These are phyloP conservation scores for Fistulinella staudtii DNA, from an alignment of 1,284 basidiomycete species.

Conservation along the genomic window DNA sequence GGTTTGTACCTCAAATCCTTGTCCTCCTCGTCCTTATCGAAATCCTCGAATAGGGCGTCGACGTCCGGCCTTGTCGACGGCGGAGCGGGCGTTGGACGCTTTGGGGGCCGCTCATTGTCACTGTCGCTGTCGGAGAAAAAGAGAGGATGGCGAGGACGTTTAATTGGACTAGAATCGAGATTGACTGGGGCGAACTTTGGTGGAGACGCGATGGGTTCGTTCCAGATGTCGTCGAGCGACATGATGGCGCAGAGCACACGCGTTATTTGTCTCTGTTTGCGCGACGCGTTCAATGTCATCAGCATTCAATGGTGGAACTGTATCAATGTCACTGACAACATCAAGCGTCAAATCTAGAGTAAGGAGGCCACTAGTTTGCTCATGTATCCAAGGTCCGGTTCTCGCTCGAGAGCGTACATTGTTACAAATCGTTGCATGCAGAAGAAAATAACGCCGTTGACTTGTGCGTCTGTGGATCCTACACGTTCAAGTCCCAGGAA, in stretches of 20 bases:
- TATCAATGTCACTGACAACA: too few relatives aligned
- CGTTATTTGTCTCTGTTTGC: constrained; percentile 29
- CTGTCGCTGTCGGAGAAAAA: constrained; percentile 53
- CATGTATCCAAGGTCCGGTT: too few relatives aligned
- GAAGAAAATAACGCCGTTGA: too few relatives aligned
- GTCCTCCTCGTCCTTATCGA: constrained; percentile 43
- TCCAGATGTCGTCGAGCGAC: constrained; percentile 45
- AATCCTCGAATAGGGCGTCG: constrained; percentile 59
- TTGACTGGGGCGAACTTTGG: constrained; percentile 1
- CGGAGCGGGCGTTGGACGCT: constrained; percentile 17
- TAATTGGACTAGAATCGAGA: constrained; percentile 20
- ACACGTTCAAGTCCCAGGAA: too few relatives aligned
- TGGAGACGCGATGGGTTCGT: constrained; percentile 34
- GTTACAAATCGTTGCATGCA: too few relatives aligned
- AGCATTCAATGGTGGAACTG: too few relatives aligned
- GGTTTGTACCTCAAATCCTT: constrained; percentile 37
- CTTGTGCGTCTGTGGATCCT: too few relatives aligned
- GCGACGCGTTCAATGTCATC: too few relatives aligned
- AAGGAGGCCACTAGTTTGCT: too few relatives aligned
- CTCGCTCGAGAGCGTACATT: too few relatives aligned
- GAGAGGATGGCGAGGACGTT: constrained; percentile 39
- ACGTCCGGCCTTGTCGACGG: constrained; percentile 39
- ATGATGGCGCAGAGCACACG: constrained; percentile 23
- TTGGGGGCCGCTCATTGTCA: constrained; percentile 26
- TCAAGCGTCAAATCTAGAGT: too few relatives aligned